phyloP scores from a whole-genome alignment of 1,284 basidiomycete genomes.

The Pseudozyma tsukubaensis region DNA sequence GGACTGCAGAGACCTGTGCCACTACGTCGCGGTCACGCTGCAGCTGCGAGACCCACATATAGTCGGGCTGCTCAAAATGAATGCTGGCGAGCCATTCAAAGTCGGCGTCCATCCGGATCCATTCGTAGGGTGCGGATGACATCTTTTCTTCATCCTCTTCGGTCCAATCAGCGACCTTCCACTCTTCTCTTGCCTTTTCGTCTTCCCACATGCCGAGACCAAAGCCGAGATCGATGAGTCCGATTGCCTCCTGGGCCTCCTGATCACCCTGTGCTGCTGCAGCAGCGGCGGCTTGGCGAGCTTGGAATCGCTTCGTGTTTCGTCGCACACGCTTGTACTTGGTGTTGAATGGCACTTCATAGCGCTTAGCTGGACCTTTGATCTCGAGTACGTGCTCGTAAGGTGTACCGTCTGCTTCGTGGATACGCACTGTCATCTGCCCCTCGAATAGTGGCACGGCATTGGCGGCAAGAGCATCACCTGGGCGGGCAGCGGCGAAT shows the following conservation, averaged over 20 bases:
- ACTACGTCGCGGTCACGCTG: conserved; percentile 98
- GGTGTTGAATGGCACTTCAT: conserved; percentile 99
- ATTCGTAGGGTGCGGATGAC: conserved; percentile 89
- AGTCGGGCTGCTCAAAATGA: conserved; percentile 94
- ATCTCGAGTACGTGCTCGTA: conserved; percentile 98
- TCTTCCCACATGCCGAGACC: conserved; percentile 93
- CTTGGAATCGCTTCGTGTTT: conserved; percentile 92
- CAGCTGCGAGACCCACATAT: conserved; percentile 98
- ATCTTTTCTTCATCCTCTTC: conserved; percentile 94
- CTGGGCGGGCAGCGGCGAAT: conserved; percentile 59
- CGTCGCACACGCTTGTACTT: conserved; percentile 97
- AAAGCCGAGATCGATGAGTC: conserved; percentile 93
- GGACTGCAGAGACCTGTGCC: conserved; percentile 72
- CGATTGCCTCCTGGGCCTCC: conserved; percentile 89
- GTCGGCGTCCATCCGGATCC: conserved; percentile 99
- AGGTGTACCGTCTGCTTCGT: conserved; percentile 98
- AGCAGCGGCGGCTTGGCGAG: conserved; percentile 90
- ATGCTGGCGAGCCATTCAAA: conserved; percentile 97
- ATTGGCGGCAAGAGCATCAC: conserved; percentile 63
- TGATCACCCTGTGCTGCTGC: conserved; percentile 79
- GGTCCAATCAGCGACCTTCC: conserved; percentile 92
- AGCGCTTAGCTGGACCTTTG: conserved; percentile 84
- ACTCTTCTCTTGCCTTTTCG: conserved; percentile 82
- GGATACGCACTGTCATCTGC: conserved; percentile 97
- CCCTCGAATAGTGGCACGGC: conserved; percentile 74